phyloP scores from a whole-genome alignment of 768 basidiomycete species.

The Xerocomellus amylosporus region DNA sequence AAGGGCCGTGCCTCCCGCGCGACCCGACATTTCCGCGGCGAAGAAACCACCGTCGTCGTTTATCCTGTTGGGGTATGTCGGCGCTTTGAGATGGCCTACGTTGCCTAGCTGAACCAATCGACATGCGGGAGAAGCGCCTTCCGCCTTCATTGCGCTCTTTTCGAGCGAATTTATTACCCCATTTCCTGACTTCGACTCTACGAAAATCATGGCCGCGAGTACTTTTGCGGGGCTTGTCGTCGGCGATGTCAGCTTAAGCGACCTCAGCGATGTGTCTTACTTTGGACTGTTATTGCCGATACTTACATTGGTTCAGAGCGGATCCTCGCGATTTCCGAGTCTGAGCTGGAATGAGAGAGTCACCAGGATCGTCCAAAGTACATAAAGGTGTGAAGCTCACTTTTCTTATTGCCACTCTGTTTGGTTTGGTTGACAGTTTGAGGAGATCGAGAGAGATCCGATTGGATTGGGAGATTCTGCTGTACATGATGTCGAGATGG shows the following conservation, averaged over 20 bases:
- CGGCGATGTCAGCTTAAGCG: conserved; percentile 9
- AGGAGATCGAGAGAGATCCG: neutral
- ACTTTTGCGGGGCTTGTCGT: conserved; percentile 6
- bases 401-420: conserved; percentile 1
- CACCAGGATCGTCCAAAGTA: neutral
- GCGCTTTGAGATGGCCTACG: neutral
- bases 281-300: neutral
- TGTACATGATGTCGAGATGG: conserved; percentile 3
- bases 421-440: neutral
- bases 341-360: conserved; percentile 6
- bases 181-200: neutral
- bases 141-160: conserved; percentile 2
- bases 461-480: neutral
- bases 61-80: neutral
- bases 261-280: neutral
- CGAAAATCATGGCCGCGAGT: neutral
- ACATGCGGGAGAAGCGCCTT: conserved; percentile 20
- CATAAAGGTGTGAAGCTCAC: neutral
- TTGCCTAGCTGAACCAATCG: conserved; percentile 12
- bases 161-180: conserved; percentile 3
- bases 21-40: conserved; percentile 9
- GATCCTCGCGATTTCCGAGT: conserved; percentile 3
- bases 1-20: neutral
- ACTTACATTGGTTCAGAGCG: conserved; percentile 14
- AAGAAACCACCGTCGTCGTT: conserved; percentile 16